Evolutionary conservation across 768 basidiomycete genomes (phyloP).

Genomic region (Boletus pseudo-olivaceus): DNA sequence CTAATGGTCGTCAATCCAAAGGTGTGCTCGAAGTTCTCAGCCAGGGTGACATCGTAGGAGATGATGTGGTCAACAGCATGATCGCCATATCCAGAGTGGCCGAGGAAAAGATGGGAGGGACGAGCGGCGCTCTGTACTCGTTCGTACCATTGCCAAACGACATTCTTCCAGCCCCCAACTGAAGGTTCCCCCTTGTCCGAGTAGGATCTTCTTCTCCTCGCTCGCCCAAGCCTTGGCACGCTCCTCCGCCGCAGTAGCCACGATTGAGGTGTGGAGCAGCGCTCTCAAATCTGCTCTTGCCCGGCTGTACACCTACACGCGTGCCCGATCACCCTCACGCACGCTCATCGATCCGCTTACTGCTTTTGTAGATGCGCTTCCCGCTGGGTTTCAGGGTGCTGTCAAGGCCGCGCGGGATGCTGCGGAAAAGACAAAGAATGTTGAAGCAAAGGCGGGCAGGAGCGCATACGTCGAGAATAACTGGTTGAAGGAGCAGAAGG

Average conservation of each 20-base stretch:
- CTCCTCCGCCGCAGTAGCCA: conserved; percentile 28
- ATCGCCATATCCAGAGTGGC: conserved; percentile 69
- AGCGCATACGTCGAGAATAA: conserved; percentile 82
- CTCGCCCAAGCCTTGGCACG: conserved; percentile 69
- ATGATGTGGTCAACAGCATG: conserved; percentile 61
- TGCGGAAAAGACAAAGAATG: conserved; percentile 68
- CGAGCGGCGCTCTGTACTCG: conserved; percentile 90
- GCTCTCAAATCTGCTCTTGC: conserved; percentile 57
- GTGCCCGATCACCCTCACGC: conserved; percentile 83
- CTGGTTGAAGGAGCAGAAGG: conserved; percentile 54
- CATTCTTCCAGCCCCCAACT: not conserved
- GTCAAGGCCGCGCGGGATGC: conserved; percentile 60
- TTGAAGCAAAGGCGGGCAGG: conserved; percentile 83
- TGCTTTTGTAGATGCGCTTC: conserved; percentile 55
- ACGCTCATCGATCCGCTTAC: conserved; percentile 91
- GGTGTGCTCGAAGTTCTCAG: conserved; percentile 59
- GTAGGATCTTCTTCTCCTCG: conserved; percentile 87
- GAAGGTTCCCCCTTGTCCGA: not conserved
- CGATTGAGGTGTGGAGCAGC: conserved; percentile 53
- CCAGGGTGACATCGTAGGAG: conserved; percentile 54
- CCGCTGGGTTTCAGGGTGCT: conserved; percentile 44
- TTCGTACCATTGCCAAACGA: conserved; percentile 37
- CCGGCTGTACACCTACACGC: conserved; percentile 78
- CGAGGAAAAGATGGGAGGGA: conserved; percentile 88
- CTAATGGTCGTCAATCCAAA: conserved; percentile 23